Percentiles rank a stretch among this genome's conserved stretches.
phyloP scores from a whole-genome alignment of 805 yeast genomes.

The Candida nitratophila region DNA sequence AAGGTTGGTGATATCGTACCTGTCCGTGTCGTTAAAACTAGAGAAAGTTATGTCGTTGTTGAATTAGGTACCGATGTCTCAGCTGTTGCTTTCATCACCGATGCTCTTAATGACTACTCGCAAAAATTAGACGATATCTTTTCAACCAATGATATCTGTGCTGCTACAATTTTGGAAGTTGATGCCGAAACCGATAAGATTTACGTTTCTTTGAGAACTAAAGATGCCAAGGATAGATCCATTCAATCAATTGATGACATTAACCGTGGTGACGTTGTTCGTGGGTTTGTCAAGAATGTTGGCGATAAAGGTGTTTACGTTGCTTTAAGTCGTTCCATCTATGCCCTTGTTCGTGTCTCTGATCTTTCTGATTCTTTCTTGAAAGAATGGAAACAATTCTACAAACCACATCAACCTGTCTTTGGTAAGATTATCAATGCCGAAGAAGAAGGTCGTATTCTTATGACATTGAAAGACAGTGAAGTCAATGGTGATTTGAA shows the following conservation, averaged over 20 bases:
- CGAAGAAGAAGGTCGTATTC: slow-evolving; percentile 54
- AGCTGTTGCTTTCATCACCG: slow-evolving; percentile 66
- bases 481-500: slow-evolving; percentile 67
- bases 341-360: slow-evolving; percentile 73
- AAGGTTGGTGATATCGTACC: slow-evolving; percentile 50
- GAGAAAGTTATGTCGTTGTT: slow-evolving; percentile 55
- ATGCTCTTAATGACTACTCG: slow-evolving; percentile 66
- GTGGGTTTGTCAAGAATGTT: slow-evolving; percentile 74
- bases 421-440: slow-evolving; percentile 64
- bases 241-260: slow-evolving; percentile 47
- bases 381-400: slow-evolving; percentile 83
- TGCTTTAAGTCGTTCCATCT: slow-evolving; percentile 59
- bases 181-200: slow-evolving; percentile 46
- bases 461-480: slow-evolving; percentile 74
- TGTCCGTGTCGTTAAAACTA: slow-evolving; percentile 53
- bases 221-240: slow-evolving; percentile 41
- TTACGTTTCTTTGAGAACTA: slow-evolving; percentile 56
- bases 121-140: slow-evolving; percentile 43
- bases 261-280: slow-evolving; percentile 62
- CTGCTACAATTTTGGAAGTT: slow-evolving; percentile 46
- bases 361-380: slow-evolving; percentile 77
- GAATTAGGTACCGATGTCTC: slow-evolving; percentile 58
- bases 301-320: slow-evolving; percentile 75
- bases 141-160: slow-evolving; percentile 43
- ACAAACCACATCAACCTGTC: slow-evolving; percentile 64